These are phyloP conservation scores for Dactylellina haptotyla DNA, from an alignment of 2,329 filamentous ascomycete genomes.

Conservation along the genomic window DNA sequence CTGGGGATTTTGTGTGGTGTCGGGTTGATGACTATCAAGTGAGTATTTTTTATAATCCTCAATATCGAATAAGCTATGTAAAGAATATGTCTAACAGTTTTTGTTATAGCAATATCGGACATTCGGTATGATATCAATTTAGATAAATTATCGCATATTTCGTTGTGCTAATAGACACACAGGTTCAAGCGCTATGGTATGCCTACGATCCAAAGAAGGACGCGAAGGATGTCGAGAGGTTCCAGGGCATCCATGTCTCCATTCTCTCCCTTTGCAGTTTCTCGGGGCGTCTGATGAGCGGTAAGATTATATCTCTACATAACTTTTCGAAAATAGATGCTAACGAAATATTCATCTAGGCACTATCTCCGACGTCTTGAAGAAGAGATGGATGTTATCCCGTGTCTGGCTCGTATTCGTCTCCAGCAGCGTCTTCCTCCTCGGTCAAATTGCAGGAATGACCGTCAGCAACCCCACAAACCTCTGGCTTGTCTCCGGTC, in stretches of 20 bases:
- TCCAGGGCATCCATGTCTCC: constrained; percentile 91
- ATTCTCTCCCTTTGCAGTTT: constrained; percentile 92
- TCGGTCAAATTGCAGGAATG: constrained; percentile 81
- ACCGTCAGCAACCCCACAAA: constrained; percentile 79
- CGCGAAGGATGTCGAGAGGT: constrained; percentile 78
- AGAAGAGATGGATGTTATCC: constrained; percentile 80
- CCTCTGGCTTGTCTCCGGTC: constrained; percentile 79
- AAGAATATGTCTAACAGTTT: not conserved
- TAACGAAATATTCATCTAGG: constrained; percentile 64
- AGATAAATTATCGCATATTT: not conserved
- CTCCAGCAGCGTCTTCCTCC: constrained; percentile 78
- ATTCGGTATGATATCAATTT: constrained; percentile 54
- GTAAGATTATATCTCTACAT: constrained; percentile 63
- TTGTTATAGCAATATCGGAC: constrained; percentile 80
- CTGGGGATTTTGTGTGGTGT: constrained; percentile 92
- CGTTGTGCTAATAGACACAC: not conserved
- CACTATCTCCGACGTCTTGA: constrained; percentile 88
- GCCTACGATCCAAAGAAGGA: constrained; percentile 79
- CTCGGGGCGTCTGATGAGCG: constrained; percentile 78
- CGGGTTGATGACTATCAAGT: constrained; percentile 99
- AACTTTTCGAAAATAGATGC: not conserved
- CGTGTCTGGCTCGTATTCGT: constrained; percentile 90
- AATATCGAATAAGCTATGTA: not conserved
- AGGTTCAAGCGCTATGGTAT: constrained; percentile 83
- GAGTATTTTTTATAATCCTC: no score